phyloP scores from a whole-genome alignment of 2,329 filamentous ascomycete species.

The Aureobasidium lini region DNA sequence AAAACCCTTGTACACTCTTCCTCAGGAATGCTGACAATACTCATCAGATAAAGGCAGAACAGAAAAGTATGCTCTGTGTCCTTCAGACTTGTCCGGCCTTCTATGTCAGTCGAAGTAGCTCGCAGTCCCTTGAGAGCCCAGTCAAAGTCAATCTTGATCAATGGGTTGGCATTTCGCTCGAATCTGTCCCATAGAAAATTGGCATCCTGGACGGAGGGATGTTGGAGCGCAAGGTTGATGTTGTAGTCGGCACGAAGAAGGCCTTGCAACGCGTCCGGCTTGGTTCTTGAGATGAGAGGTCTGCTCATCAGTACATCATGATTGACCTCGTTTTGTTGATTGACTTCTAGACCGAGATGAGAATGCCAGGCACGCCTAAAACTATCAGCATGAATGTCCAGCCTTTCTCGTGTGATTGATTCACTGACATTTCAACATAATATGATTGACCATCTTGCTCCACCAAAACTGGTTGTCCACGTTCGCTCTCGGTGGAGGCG shows the following conservation, averaged over 20 bases:
- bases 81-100: neutral
- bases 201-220: neutral
- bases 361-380: neutral
- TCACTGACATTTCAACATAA: neutral
- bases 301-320: conserved; percentile 3
- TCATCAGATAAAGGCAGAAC: conserved; percentile 4
- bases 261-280: neutral
- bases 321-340: neutral
- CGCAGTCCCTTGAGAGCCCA: conserved; percentile 2
- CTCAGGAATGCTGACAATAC: conserved; percentile 11
- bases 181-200: conserved; percentile 12
- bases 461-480: neutral
- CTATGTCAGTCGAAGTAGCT: neutral
- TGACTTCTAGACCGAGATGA: neutral
- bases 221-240: neutral
- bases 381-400: neutral
- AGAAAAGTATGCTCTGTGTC: neutral
- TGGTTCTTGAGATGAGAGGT: neutral
- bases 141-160: conserved; percentile 12
- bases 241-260: neutral
- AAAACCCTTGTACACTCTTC: neutral
- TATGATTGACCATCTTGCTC: neutral
- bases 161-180: conserved; percentile 5
- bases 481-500: neutral
- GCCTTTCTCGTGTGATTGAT: neutral